A percentile compares a stretch with the other conserved stretches of the same genome.
phyloP scores from a whole-genome alignment of 495 filamentous ascomycete species.

The Hypoxylon lienhwacheense region DNA sequence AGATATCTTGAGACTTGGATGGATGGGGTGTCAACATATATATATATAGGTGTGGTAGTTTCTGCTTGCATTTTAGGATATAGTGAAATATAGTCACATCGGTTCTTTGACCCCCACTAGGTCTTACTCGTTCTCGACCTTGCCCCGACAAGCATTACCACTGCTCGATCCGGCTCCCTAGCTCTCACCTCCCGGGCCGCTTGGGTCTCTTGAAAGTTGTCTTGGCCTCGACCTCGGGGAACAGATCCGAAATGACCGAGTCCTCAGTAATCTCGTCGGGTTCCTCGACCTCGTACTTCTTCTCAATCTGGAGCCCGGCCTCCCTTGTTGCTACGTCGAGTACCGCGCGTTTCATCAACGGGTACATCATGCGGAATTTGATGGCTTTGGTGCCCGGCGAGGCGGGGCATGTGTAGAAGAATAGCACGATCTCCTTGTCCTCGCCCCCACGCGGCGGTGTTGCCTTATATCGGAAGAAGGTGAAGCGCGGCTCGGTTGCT shows the following conservation, averaged over 20 bases:
- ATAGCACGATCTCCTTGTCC: slow-evolving; percentile 70
- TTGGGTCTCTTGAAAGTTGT: slow-evolving; percentile 85
- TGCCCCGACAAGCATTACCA: background rate
- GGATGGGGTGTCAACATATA: too few species aligned
- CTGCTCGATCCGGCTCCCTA: background rate
- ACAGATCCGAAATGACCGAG: slow-evolving; percentile 72
- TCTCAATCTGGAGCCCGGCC: slow-evolving; percentile 71
- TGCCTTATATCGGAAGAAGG: slow-evolving; percentile 77
- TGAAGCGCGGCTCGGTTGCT: slow-evolving; percentile 81
- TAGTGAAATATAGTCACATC: slow-evolving; percentile 15
- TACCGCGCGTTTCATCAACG: slow-evolving; percentile 74
- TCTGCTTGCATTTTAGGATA: slow-evolving; percentile 8
- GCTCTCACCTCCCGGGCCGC: slow-evolving; percentile 66
- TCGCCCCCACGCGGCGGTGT: slow-evolving; percentile 48
- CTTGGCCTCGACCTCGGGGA: slow-evolving; percentile 68
- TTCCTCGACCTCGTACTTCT: slow-evolving; percentile 65
- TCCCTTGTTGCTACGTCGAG: slow-evolving; percentile 66
- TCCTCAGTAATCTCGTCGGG: slow-evolving; percentile 79
- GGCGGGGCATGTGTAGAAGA: slow-evolving; percentile 91
- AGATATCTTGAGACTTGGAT: too few species aligned
- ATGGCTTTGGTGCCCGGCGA: slow-evolving; percentile 66
- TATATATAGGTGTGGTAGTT: too few species aligned
- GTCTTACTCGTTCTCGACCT: slow-evolving; percentile 5
- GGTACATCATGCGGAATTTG: slow-evolving; percentile 94
- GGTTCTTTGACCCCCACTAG: slow-evolving; percentile 2